Percentiles rank a stretch among this genome's conserved stretches.
Evolutionary conservation across 768 basidiomycete genomes (phyloP).

Genomic region (Auriscalpium microsporum): DNA sequence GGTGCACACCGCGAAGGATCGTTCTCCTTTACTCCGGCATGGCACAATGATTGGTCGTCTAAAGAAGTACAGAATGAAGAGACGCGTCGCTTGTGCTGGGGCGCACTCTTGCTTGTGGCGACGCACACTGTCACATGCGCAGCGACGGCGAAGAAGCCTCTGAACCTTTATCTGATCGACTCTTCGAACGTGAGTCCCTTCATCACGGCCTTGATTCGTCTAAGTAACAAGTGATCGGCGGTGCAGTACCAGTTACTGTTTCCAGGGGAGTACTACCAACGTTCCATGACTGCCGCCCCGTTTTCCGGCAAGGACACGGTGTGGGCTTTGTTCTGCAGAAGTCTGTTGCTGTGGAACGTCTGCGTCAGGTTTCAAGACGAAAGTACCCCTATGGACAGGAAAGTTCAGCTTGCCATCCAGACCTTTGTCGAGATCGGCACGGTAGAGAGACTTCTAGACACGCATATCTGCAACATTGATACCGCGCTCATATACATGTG

Average conservation of each 20-base stretch:
- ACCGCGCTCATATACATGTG: slow-evolving; percentile 35
- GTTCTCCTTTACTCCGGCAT: slow-evolving; percentile 43
- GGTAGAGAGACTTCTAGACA: slow-evolving; percentile 58
- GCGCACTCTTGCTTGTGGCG: slow-evolving; percentile 58
- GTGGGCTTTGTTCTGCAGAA: slow-evolving; percentile 77
- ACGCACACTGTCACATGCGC: slow-evolving; percentile 62
- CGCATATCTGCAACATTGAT: slow-evolving; percentile 66
- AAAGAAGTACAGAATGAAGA: slow-evolving; percentile 58
- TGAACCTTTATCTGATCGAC: slow-evolving; percentile 52
- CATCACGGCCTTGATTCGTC: neutral
- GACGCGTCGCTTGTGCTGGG: slow-evolving; percentile 71
- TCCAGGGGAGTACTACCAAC: slow-evolving; percentile 62
- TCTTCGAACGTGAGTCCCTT: slow-evolving; percentile 49
- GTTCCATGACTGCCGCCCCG: slow-evolving; percentile 29
- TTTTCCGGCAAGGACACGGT: slow-evolving; percentile 67
- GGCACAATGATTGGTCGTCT: slow-evolving; percentile 51
- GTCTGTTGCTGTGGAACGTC: slow-evolving; percentile 76
- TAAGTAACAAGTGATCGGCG: slow-evolving; percentile 9
- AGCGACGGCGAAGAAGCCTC: slow-evolving; percentile 50
- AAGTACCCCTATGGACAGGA: slow-evolving; percentile 38
- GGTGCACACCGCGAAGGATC: slow-evolving; percentile 26
- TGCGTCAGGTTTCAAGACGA: slow-evolving; percentile 44
- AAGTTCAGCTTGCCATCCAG: slow-evolving; percentile 49
- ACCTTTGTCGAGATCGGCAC: slow-evolving; percentile 59
- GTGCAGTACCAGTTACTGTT: slow-evolving; percentile 56